Base-by-base conservation (phyloP, 2,329 filamentous ascomycete genomes). In the Alternaria gansuensis region DNA sequence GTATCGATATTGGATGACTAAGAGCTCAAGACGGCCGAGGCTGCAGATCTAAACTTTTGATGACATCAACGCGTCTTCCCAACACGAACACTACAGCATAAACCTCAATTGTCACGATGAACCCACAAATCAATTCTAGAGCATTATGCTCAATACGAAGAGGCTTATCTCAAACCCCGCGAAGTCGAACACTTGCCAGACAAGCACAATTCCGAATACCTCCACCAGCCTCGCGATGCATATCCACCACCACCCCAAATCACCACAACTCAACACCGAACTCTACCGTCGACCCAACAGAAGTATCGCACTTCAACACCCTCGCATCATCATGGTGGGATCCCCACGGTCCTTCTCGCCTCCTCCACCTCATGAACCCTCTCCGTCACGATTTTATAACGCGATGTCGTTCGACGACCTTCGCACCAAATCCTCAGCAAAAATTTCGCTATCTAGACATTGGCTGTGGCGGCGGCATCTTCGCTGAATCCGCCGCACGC, bases 261-360 rank as follows among this genome's bases (percentile, higher is more conserved):
- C 63, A 66, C 40, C 67, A 67, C 31, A 64, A 63, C 39, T 55
- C 62, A 36, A 55, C 65, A 29, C 21, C 60, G 9, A 57, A 64
- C 45, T 73, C 73, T 29, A 77, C 76, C 21, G 75, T 99, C 79
- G 96, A 96, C 71, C 86, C 91, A 52, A 87, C 89, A 66, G 94
- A 99, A 82, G 87, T 99, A 65, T 91, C 90, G 17, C 95, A 99
- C 82, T 99, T 99, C 85, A 93, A 93, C 73, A 88, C 88, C 63
- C 91, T 99, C 72, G 95, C 95, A 65, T 91, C 91, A 66, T 90
- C 90, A 71, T 99, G 95, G 95, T 99, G 95, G 95, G 93, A 98
- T 79, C 91, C 94, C 1, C 88, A 97, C 74, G 95, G 95, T 51
- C 90, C 94, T 6, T 97, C 93, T 4, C 88, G 94, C 37, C 88